Base-by-base conservation (phyloP, 2,329 filamentous ascomycete genomes). In the Colletotrichum chrysophilum region DNA sequence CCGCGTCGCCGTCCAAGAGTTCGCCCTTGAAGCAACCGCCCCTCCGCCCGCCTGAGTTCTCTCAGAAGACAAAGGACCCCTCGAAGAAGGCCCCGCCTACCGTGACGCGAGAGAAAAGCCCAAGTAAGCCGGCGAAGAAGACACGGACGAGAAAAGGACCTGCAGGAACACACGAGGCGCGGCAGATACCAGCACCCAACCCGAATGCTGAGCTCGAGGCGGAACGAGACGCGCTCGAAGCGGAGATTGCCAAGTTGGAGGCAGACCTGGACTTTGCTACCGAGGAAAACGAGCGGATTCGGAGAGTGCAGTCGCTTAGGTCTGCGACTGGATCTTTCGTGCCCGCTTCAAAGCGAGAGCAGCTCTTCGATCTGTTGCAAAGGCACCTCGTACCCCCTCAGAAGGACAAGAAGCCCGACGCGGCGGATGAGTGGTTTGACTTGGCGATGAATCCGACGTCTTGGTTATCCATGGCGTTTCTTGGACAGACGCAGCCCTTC, bases 281-380 rank as follows among this genome's bases (percentile, higher is more conserved):
- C 66, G 85, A 85, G n/a, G 93, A 93, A 79, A 93, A 92, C 68
- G 88, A 90, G 62, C 87, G 90, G 21, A 83, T 92, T 66, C 85
- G 88, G 34, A 61, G 82, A 9, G 82, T 84, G 79, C 84, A 87
- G 65, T 79, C 83, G 3, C 85, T 86, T 7, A 85, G 87, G 13
- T 80, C 81, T 3, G 80, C 78, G 56, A 78, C 79, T 36, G 70
- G 76, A n/a, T 52, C 78, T 4, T 78, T 79, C 0, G 77, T 84
- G 7, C 81, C 84, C 1, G 78, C 80, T 1, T 75, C 81, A 6
- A 81, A 88, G 12, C 83, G 84, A 28, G 80, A 85, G 12, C 83
- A 82, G 4, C 78, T 91, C 1, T 74, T 88, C 7, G 83, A 84
- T 66, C 77, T 89, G 4, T 81, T 89, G 12, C 81, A 80, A 52